A percentile compares a stretch with the other conserved stretches of the same genome.
Evolutionary conservation across 2,329 filamentous ascomycete species (phyloP).

Genomic region (Aspergillus glaucus): DNA sequence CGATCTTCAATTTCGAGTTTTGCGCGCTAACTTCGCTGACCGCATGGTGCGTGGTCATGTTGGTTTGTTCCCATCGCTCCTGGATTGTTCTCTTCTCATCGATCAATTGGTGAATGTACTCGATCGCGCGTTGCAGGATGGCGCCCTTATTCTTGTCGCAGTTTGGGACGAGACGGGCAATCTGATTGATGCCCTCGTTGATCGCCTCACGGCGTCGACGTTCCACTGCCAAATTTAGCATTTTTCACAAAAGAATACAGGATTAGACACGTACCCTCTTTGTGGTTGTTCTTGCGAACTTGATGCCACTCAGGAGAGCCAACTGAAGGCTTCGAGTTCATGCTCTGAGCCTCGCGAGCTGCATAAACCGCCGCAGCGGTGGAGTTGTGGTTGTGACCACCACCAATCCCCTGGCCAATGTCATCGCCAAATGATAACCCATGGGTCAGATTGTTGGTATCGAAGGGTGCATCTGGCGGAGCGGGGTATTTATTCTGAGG

Average conservation of each 20-base stretch:
- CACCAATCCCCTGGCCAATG: conserved; percentile 33
- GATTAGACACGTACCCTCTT: conserved; percentile 65
- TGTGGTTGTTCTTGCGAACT: conserved; percentile 94
- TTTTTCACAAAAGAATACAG: conserved; percentile 14
- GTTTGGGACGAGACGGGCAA: conserved; percentile 93
- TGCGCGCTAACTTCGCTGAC: conserved; percentile 83
- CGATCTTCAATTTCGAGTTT: conserved; percentile 91
- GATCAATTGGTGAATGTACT: conserved; percentile 81
- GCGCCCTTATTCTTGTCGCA: conserved; percentile 99
- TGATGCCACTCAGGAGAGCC: conserved; percentile 98
- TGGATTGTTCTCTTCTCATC: conserved; percentile 40
- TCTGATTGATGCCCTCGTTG: conserved; percentile 96
- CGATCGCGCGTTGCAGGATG: conserved; percentile 85
- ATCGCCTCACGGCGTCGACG: conserved; percentile 94
- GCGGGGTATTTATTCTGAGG: conserved; percentile 41
- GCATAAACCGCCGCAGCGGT: conserved; percentile 55
- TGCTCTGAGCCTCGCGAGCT: conserved; percentile 46
- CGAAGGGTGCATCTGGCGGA: conserved; percentile 35
- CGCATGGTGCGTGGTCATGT: conserved; percentile 40
- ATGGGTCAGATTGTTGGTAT: conserved; percentile 30
- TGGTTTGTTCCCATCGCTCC: conserved; percentile 38
- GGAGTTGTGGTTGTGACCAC: conserved; percentile 41
- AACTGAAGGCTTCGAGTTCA: conserved; percentile 72
- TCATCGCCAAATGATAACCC: conserved; percentile 35
- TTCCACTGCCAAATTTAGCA: conserved; percentile 59